These are phyloP conservation scores for Monoraphidium neglectum DNA, from an alignment of 139 green algal genomes.

Conservation along the genomic window DNA sequence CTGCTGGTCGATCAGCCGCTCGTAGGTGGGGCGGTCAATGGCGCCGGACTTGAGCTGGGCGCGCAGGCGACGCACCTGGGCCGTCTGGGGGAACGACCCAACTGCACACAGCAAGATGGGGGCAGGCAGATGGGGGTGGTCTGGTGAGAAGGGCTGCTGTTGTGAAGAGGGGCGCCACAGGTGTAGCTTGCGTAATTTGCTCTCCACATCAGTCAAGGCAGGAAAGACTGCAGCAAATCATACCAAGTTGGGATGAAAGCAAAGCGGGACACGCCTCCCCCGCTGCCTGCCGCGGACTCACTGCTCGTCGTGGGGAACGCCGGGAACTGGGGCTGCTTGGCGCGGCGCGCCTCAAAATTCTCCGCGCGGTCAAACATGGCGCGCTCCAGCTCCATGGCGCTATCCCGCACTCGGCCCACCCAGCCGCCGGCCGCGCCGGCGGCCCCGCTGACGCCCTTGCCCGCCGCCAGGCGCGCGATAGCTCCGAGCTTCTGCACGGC, in stretches of 20 bases:
- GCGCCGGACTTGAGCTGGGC: slow-evolving; percentile 63
- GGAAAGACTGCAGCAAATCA: too few relatives aligned
- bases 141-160: too few relatives aligned
- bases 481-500: slow-evolving; percentile 81
- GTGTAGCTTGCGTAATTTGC: too few relatives aligned
- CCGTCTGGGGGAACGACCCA: slow-evolving; percentile 91
- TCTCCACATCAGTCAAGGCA: too few relatives aligned
- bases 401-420: too few relatives aligned
- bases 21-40: slow-evolving; percentile 68
- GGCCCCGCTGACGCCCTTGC: neutral
- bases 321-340: slow-evolving; percentile 43
- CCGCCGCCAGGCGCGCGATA: slow-evolving; percentile 37
- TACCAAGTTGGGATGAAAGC: slow-evolving; percentile 7
- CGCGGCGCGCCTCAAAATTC: slow-evolving; percentile 57
- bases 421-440: neutral
- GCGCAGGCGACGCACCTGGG: slow-evolving; percentile 47
- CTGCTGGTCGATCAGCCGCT: slow-evolving; percentile 53
- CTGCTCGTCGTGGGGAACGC: slow-evolving; percentile 85
- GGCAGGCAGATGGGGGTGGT: too few relatives aligned
- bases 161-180: too few relatives aligned
- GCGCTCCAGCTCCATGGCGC: neutral
- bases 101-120: slow-evolving; percentile 39
- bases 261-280: too few relatives aligned
- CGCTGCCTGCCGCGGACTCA: too few relatives aligned
- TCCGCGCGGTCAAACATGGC: slow-evolving; percentile 48